phyloP scores from a whole-genome alignment of 169 alveolate species.

The Cryptosporidium ryanae region DNA sequence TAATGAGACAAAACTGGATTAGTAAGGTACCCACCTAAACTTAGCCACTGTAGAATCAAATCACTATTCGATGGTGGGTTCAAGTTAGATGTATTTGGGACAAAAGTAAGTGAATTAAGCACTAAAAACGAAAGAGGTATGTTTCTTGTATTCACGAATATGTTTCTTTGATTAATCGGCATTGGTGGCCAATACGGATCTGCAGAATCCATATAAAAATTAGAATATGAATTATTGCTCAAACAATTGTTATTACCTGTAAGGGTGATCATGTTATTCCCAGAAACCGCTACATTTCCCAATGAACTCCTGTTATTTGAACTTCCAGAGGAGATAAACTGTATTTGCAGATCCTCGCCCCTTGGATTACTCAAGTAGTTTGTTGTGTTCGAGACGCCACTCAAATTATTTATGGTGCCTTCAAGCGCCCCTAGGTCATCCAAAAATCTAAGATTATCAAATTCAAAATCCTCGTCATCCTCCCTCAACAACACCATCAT shows the following conservation, averaged over 20 bases:
- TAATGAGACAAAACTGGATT: conserved; percentile 50
- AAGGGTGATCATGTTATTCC: background rate
- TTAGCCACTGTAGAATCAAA: conserved; percentile 62
- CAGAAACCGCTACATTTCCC: background rate
- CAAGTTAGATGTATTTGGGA: conserved; percentile 55
- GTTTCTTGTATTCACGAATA: conserved; percentile 51
- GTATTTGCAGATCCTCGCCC: conserved; percentile 32
- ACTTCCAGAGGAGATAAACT: background rate
- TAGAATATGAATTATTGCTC: background rate
- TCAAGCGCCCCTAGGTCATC: conserved; percentile 36
- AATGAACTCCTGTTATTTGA: background rate
- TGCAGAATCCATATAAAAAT: conserved; percentile 51
- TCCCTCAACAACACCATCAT: conserved; percentile 72
- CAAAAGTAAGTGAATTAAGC: conserved; percentile 51
- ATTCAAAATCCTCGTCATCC: conserved; percentile 61
- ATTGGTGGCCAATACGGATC: conserved; percentile 67
- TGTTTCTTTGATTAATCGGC: conserved; percentile 58
- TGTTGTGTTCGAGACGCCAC: background rate
- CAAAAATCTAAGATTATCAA: conserved; percentile 49
- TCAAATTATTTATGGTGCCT: background rate
- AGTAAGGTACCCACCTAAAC: conserved; percentile 63
- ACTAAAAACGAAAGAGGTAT: conserved; percentile 60
- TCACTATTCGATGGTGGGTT: conserved; percentile 66
- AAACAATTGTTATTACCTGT: background rate
- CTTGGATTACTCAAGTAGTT: background rate